phyloP scores from a whole-genome alignment of 2,329 filamentous ascomycete species.

The Aspergillus pseudotamarii region DNA sequence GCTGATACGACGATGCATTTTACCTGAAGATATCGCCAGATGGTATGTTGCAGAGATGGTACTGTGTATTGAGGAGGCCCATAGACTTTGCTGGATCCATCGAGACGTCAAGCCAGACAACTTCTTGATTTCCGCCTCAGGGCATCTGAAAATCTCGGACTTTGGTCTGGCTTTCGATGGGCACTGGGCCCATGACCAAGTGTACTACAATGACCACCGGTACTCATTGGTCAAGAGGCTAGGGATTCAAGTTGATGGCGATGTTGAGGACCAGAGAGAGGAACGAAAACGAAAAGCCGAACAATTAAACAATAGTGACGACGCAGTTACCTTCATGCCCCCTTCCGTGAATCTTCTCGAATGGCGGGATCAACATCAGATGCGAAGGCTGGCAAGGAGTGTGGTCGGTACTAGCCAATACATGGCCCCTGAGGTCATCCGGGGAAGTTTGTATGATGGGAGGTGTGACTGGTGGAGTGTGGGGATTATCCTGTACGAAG shows the following conservation, averaged over 20 bases:
- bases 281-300: slow-evolving; percentile 50
- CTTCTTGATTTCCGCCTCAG: slow-evolving; percentile 84
- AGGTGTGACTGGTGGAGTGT: slow-evolving; percentile 98
- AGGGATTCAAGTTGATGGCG: slow-evolving; percentile 72
- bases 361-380: slow-evolving; percentile 71
- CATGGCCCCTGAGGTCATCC: slow-evolving; percentile 94
- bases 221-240: slow-evolving; percentile 77
- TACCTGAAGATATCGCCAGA: slow-evolving; percentile 75
- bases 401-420: slow-evolving; percentile 96
- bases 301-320: slow-evolving; percentile 17
- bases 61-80: slow-evolving; percentile 88
- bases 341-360: slow-evolving; percentile 59
- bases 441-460: slow-evolving; percentile 81
- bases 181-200: slow-evolving; percentile 88
- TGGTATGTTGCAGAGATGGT: slow-evolving; percentile 98
- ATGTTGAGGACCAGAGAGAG: slow-evolving; percentile 68
- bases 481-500: slow-evolving; percentile 88
- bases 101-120: slow-evolving; percentile 97
- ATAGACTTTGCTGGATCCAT: slow-evolving; percentile 87
- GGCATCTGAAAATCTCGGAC: slow-evolving; percentile 93
- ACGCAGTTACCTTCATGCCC: slow-evolving; percentile 38
- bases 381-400: slow-evolving; percentile 75
- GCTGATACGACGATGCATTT: slow-evolving; percentile 79
- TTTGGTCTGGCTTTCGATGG: slow-evolving; percentile 95
- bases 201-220: slow-evolving; percentile 82